These are phyloP conservation scores for Domatiomyces globalis DNA, from an alignment of 2,329 filamentous ascomycete genomes.

Conservation along the genomic window DNA sequence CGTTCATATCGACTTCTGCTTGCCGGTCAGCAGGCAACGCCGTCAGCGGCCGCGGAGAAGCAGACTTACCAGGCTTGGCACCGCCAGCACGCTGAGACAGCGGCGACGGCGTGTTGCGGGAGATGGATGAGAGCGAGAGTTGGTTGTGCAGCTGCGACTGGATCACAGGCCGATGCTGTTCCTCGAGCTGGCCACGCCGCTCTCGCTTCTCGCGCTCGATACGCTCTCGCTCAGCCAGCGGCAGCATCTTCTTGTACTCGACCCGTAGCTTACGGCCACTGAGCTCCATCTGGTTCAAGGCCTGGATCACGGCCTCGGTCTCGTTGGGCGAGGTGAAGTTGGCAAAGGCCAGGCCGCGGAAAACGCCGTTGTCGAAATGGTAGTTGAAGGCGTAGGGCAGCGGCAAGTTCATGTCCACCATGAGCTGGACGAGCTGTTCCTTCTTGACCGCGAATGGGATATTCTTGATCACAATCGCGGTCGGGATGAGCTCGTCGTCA, in stretches of 20 bases:
- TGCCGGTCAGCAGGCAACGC: slow-evolving; percentile 16
- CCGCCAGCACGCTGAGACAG: slow-evolving; percentile 36
- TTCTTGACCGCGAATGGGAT: slow-evolving; percentile 98
- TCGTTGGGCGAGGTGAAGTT: slow-evolving; percentile 96
- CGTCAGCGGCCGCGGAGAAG: slow-evolving; percentile 3
- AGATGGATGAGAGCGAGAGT: slow-evolving; percentile 66
- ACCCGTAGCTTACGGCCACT: slow-evolving; percentile 89
- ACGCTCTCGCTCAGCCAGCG: slow-evolving; percentile 80
- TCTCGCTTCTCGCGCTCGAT: slow-evolving; percentile 97
- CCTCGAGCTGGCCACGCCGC: slow-evolving; percentile 85
- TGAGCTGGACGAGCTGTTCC: slow-evolving; percentile 80
- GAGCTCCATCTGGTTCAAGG: slow-evolving; percentile 89
- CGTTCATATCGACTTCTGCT: slow-evolving; percentile 75
- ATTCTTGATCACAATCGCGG: slow-evolving; percentile 98
- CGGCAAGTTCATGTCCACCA: slow-evolving; percentile 86
- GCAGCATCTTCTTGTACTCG: slow-evolving; percentile 99
- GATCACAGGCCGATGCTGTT: slow-evolving; percentile 71
- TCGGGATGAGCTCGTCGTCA: slow-evolving; percentile 83
- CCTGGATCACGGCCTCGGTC: slow-evolving; percentile 79
- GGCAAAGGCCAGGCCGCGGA: slow-evolving; percentile 87
- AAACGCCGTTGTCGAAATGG: slow-evolving; percentile 96
- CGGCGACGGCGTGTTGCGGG: slow-evolving; percentile 52
- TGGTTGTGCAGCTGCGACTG: slow-evolving; percentile 60
- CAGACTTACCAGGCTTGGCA: slow-evolving; percentile 29
- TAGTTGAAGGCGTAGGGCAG: slow-evolving; percentile 99